Evolutionary conservation across 495 filamentous ascomycete species (phyloP).

Genomic region (Friedmanniomyces simplex): DNA sequence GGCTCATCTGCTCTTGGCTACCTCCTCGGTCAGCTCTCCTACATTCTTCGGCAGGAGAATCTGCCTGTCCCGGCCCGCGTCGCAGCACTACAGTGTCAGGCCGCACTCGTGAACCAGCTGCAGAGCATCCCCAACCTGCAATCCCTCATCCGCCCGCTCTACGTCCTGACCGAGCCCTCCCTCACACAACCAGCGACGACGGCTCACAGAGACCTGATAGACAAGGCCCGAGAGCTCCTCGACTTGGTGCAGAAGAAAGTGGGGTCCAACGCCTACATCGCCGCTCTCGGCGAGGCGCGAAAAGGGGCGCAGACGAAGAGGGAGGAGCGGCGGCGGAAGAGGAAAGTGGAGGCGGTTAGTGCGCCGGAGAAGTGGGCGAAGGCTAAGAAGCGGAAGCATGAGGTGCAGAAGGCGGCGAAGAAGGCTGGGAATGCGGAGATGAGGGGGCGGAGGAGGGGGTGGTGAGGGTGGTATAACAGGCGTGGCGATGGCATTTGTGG

Average conservation of each 20-base stretch:
- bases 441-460: conserved; percentile 60
- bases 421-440: conserved; percentile 64
- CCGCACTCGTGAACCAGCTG: conserved; percentile 48
- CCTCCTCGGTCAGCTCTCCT: conserved; percentile 63
- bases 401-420: conserved; percentile 71
- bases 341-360: conserved; percentile 72
- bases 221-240: conserved; percentile 61
- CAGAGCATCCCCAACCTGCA: conserved; percentile 43
- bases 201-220: conserved; percentile 55
- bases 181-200: conserved; percentile 56
- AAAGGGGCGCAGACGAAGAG: conserved; percentile 57
- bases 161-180: conserved; percentile 70
- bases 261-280: conserved; percentile 68
- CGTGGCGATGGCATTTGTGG: not conserved
- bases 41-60: conserved; percentile 69
- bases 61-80: conserved; percentile 53
- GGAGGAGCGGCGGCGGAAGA: conserved; percentile 63
- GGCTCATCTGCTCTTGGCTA: conserved; percentile 50
- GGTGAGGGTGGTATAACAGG: conserved; percentile 27
- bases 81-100: conserved; percentile 61
- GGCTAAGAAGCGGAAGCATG: conserved; percentile 76
- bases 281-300: conserved; percentile 55
- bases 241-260: conserved; percentile 68
- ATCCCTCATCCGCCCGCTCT: conserved; percentile 64
- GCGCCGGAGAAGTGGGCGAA: conserved; percentile 62